Conservation (phyloP, 306 rosid species). For the Leucaena leucocephala region DNA sequence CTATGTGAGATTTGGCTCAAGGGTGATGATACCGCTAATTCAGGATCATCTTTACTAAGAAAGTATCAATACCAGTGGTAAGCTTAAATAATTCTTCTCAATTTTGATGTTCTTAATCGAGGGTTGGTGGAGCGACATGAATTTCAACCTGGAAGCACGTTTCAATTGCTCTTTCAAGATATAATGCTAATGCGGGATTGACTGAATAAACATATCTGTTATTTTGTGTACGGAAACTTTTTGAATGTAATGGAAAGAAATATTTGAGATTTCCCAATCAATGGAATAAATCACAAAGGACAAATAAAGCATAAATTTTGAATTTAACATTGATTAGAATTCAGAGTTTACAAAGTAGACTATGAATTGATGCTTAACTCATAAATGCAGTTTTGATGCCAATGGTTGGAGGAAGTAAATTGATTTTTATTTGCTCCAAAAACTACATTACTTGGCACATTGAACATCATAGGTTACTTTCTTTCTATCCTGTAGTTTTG, state of each 20-base stretch:
- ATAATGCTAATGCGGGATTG: neutral
- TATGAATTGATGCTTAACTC: neutral
- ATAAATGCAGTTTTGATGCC: neutral
- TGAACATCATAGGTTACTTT: conserved; percentile 7
- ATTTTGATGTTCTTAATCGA: conserved; percentile 1
- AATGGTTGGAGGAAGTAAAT: conserved; percentile 3
- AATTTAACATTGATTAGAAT: neutral
- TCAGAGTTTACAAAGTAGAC: neutral
- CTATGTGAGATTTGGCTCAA: conserved; percentile 95
- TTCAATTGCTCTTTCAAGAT: neutral
- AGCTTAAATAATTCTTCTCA: conserved; percentile 33
- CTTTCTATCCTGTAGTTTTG: neutral
- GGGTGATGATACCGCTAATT: conserved; percentile 57
- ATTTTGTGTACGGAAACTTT: neutral
- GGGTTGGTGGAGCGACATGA: conserved; percentile 5
- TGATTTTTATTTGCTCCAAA: neutral
- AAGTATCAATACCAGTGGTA: conserved; percentile 82
- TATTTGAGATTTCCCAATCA: neutral
- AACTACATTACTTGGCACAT: neutral
- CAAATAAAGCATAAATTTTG: neutral
- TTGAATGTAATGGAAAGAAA: neutral
- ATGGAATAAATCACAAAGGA: neutral
- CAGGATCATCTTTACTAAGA: conserved; percentile 63
- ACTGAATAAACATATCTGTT: neutral
- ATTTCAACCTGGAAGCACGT: neutral